Base-by-base conservation (phyloP, 2,329 filamentous ascomycete genomes). In the Colletotrichum sp. region DNA sequence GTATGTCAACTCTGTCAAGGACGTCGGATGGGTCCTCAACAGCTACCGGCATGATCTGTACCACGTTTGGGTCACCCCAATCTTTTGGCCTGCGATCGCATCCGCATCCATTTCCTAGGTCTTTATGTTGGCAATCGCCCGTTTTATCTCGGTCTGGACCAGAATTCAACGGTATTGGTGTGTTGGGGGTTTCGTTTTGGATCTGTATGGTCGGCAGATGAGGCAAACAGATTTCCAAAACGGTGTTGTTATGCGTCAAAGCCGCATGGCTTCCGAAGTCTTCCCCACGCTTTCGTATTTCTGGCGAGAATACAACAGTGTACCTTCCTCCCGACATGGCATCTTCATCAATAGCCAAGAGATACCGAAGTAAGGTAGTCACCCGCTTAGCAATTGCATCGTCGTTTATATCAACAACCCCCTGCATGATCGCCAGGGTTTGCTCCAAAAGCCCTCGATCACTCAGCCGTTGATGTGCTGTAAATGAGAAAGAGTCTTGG, bases 391-490 rank as follows among this genome's bases (percentile, higher is more conserved):
- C 82, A 3, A 87, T 75, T 1, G 72, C 72, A 76, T 87, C 86
- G 7, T 77, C 52, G 66, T 81, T 82, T n/a, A 13, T 18, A 78
- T 55, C 16, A 77, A 74, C 78, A 26, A 83, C 73, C 7, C 78
- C 72, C 15, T 82, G 77, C 80, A 88, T 86, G 55, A 78, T 82
- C 63, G 83, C 82, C 10, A 84, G 80, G 1, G 80, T 80, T 30
- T 83, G 81, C 68, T 87, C 85, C 30, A 87, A 79, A 76, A 85
- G 82, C 7, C 80, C 86, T 16, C 86, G 83, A 77, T 88, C 87
- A 21, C 81, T 79, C 7, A 81, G 79, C 2, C 82, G 82, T 75
- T 88, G 86, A 76, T 87, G 85, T 7, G 80, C 80, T 0, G 87
- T 80, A 16, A 82, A 72, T 32, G 85, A 8, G 9, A 34, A 13